These are phyloP conservation scores for Boletus tylopilopsis DNA, from an alignment of 768 basidiomycete genomes.

Conservation along the genomic window DNA sequence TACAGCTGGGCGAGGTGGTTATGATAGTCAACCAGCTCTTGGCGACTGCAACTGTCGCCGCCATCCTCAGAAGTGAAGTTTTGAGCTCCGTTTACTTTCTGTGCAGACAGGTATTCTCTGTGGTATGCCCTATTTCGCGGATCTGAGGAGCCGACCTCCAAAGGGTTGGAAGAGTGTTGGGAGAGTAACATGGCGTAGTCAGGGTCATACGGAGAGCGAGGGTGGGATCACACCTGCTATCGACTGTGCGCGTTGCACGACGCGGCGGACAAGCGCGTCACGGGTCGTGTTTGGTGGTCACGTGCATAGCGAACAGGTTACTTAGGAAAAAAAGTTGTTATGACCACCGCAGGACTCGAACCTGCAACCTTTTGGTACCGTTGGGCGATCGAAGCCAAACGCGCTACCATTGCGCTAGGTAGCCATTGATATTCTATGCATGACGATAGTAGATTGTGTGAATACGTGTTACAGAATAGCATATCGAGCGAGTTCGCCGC, in stretches of 20 bases:
- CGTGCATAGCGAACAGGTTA: conserved; percentile 13
- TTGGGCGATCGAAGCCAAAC: conserved; percentile 85
- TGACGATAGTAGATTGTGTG: background rate
- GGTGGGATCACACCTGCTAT: background rate
- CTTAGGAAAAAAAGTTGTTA: conserved; percentile 17
- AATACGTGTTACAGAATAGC: background rate
- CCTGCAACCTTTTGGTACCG: conserved; percentile 92
- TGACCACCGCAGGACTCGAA: conserved; percentile 95
- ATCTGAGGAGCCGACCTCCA: conserved; percentile 65
- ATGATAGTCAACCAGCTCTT: conserved; percentile 46
- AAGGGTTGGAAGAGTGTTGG: conserved; percentile 71
- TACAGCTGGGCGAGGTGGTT: conserved; percentile 47
- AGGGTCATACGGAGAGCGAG: background rate
- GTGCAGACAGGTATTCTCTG: conserved; percentile 35
- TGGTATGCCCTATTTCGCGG: conserved; percentile 45
- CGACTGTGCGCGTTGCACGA: background rate
- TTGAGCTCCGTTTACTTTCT: conserved; percentile 30
- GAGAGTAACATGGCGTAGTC: conserved; percentile 42
- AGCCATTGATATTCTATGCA: conserved; percentile 37
- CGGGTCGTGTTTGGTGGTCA: too few relatives aligned
- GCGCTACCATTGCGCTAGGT: conserved; percentile 94
- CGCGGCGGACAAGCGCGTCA: too few relatives aligned
- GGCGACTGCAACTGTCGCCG: conserved; percentile 33
- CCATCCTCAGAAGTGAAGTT: conserved; percentile 52
- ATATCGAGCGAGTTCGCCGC: conserved; percentile 20